A percentile compares a stretch with the other conserved stretches of the same genome.
These are phyloP conservation scores for Coffea canephora DNA, from an alignment of 257 asterid genomes.

Conservation along the genomic window DNA sequence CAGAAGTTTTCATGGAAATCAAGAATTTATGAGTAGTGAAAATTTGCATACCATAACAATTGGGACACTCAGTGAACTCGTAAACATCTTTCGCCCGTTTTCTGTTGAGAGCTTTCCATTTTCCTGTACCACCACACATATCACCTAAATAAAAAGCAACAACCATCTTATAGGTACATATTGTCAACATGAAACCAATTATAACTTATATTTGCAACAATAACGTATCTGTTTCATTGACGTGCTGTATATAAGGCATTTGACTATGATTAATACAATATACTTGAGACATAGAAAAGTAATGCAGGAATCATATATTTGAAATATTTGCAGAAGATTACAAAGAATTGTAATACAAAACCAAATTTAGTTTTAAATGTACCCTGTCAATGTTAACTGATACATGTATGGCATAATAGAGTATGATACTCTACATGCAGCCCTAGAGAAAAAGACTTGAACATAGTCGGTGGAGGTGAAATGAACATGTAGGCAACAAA, in stretches of 20 bases:
- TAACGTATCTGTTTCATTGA: background rate
- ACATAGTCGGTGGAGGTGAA: too few relatives aligned
- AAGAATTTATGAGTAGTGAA: background rate
- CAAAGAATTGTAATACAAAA: background rate
- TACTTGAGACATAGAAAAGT: background rate
- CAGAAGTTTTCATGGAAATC: background rate
- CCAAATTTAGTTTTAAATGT: background rate
- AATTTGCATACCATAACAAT: conserved; percentile 77
- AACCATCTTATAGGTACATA: conserved; percentile 30
- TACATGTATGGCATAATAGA: too few relatives aligned
- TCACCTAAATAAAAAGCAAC: conserved; percentile 81
- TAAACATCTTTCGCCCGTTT: conserved; percentile 96
- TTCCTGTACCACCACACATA: conserved; percentile 99
- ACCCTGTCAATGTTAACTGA: background rate
- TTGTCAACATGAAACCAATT: conserved; percentile 6
- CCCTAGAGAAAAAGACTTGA: too few relatives aligned
- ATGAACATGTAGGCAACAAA: too few relatives aligned
- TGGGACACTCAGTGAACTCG: conserved; percentile 95
- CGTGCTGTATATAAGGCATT: background rate
- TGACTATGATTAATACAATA: background rate
- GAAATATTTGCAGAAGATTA: background rate
- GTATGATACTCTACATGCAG: too few relatives aligned
- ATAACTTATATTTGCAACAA: background rate
- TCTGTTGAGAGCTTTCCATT: conserved; percentile 97
- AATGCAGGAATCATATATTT: background rate